phyloP scores from a whole-genome alignment of 768 basidiomycete species.

The Termitomyces sp. region DNA sequence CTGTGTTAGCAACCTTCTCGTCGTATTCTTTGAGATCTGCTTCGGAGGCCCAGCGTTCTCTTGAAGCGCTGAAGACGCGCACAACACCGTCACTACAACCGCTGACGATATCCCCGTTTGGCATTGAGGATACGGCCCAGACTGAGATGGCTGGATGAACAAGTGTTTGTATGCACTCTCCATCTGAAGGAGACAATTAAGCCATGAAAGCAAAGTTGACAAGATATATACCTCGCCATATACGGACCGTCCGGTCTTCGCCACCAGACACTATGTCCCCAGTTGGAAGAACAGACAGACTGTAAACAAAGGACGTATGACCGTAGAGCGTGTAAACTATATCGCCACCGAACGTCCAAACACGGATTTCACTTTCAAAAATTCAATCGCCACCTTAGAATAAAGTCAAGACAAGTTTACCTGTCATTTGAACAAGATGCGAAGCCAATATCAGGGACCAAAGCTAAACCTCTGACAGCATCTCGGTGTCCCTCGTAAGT shows the following conservation, averaged over 20 bases:
- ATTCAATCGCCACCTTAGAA: not conserved
- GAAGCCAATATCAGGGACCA: slow-evolving; percentile 85
- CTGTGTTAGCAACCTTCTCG: slow-evolving; percentile 67
- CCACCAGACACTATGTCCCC: slow-evolving; percentile 87
- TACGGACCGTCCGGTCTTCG: slow-evolving; percentile 88
- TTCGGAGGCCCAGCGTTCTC: slow-evolving; percentile 68
- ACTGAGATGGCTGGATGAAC: slow-evolving; percentile 96
- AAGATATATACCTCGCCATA: slow-evolving; percentile 74
- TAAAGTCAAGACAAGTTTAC: slow-evolving; percentile 30
- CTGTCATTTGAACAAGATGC: slow-evolving; percentile 96
- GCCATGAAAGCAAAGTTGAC: not conserved
- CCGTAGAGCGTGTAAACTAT: slow-evolving; percentile 76
- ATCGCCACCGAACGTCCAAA: slow-evolving; percentile 87
- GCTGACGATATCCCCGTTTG: slow-evolving; percentile 89
- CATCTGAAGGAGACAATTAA: slow-evolving; percentile 45
- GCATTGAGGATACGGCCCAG: slow-evolving; percentile 86
- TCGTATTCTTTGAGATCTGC: slow-evolving; percentile 68
- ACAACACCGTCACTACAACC: slow-evolving; percentile 87
- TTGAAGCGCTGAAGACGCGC: slow-evolving; percentile 75
- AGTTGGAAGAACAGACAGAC: slow-evolving; percentile 72
- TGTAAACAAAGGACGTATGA: slow-evolving; percentile 97
- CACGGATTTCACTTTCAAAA: slow-evolving; percentile 71
- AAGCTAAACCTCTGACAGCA: slow-evolving; percentile 81
- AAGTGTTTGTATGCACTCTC: slow-evolving; percentile 84
- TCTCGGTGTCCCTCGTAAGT: slow-evolving; percentile 87